Evolutionary conservation across 2,329 filamentous ascomycete genomes (phyloP), one percentile per base, ranked within the genome.

Genomic region (Thermomyces lanuginosus): DNA sequence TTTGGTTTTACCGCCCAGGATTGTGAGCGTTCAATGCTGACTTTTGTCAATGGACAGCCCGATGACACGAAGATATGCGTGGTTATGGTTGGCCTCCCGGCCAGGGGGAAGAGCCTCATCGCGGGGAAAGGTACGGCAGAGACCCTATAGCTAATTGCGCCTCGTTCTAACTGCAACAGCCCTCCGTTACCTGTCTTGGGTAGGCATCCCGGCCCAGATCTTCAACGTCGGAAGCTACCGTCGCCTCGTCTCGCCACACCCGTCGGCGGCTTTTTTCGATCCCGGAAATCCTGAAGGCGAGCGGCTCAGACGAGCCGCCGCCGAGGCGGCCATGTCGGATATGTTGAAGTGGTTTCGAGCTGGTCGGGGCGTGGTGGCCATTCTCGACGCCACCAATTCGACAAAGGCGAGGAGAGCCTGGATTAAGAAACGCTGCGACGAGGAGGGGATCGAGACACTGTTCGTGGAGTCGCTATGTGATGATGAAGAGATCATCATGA

Each of bases 221-320:
- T 98, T 98, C 71, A 98, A 98, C 41, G 89, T 98, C 38, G 89
- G 89, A 50, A 84, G 76, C 48, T 98, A 98, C 53, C 81, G 89
- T 40, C 82, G 89, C 39, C 73, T 76, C 44, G 77, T 79, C 40
- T 91, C 82, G 4, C 83, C 89, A 10, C 84, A 91, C 41, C 89
- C 89, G 9, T 74, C 75, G 2, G 89, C 89, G 40, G 81, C 84
- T 45, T 98, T 98, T 62, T 98, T 98, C 60, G 86, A 93, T 51
- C 83, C 70, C 27, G 70, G 72, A 46, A 98, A 98, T 51, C 60
- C 69, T 21, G 84, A 93, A 51, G 89, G 89, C 37, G 89, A 98
- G 58, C 75, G 79, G 28, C 75, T 83, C 56, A 76, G 89, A 27
- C 75, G 72, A 34, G 83, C 78, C 22, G 89, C 89, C 13, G 89